Evolutionary conservation across 2,329 filamentous ascomycete species (phyloP), one percentile per base, ranked within the genome.

Genomic region (Coniochaeta ligniaria): DNA sequence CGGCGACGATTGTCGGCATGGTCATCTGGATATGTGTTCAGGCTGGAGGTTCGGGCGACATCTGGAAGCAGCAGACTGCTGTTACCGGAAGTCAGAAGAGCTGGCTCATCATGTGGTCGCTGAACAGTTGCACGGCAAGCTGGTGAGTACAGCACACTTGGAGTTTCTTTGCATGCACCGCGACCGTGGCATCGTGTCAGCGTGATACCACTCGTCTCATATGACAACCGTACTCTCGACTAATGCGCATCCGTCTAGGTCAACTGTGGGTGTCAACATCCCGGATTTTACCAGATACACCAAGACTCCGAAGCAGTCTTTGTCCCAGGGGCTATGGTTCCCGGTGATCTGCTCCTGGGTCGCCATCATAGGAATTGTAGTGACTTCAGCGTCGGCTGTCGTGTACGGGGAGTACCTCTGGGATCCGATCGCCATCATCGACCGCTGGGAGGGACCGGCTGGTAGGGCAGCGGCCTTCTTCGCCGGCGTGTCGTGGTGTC

Each of bases 341-440:
- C 73, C 74, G 14, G 62, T 70, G 20, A 69, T 76, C 14, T 74
- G 74, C 57, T 72, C 70, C 7, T 71, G 75, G 65, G 75, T 73
- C 64, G 79, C 73, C 55, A 66, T 78, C 11, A 73, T 80, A 65
- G 83, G 83, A 33, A 83, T 85, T 64, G 75, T 83, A 24, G 78
- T 80, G 38, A 79, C 81, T 1, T 80, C 79, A 0, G 80, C 82
- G 4, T 78, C 79, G 5, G 72, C 74, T 12, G 74, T 77, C 17
- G 75, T 80, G 38, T 69, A 64, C 35, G 68, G 67, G 41, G 64
- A 68, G 26, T 69, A 78, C 61, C 68, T 78, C 58, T 81, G 79
- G 79, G 76, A 80, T 63, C 78, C 78, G 0, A 68, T 80, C 1
- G 71, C 74, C n/a, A 75, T 81, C 60, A 71, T 75, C 57, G 73